Base-by-base conservation (phyloP, 768 basidiomycete genomes). In the Lentinula detonsa region DNA sequence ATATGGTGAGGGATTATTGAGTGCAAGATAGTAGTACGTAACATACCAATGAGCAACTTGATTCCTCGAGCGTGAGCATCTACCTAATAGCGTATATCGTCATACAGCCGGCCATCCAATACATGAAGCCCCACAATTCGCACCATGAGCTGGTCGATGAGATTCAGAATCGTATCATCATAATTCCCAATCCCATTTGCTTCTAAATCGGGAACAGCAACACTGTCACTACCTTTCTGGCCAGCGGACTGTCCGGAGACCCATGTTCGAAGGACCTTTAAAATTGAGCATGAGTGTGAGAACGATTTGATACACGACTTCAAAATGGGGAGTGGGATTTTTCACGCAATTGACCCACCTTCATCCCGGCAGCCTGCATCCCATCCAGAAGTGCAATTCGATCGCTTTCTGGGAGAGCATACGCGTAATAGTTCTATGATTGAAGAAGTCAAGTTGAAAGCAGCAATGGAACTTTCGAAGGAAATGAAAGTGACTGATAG, bases 61-160 rank as follows among this genome's bases (percentile, higher is more conserved):
- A 69, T 70, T 58, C 74, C 74, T 51, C 71, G 68, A 1, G 64
- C 62, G 34, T 75, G 65, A 0, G 75, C 72, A 21, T 73, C 73
- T 45, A 76, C 67, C 67, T 68, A 42, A n/a, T 50, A 55, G 11
- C 18, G 39, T 57, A 43, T 15, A 42, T 46, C 21, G 4, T 16
- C 16, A 53, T 33, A 16, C 5, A 16, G 28, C 5, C 51, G 7
- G 21, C 2, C n/a, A 3, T 21, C 10, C 10, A n/a, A 15, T 33
- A 13, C 13, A 33, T 53, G 46, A 16, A 43, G 28, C 28, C 37
- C 13, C 37, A 33, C n/a, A 18, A 50, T 60, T 28, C 43, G 10
- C 23, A 67, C 62, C 75, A 78, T 78, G 54, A 78, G 66, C 34
- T 72, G 73, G 64, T 78, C 75, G 18, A 76, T 67, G 15, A 66